phyloP scores from a whole-genome alignment of 2,329 filamentous ascomycete species.

The Leptodontidium sp. region DNA sequence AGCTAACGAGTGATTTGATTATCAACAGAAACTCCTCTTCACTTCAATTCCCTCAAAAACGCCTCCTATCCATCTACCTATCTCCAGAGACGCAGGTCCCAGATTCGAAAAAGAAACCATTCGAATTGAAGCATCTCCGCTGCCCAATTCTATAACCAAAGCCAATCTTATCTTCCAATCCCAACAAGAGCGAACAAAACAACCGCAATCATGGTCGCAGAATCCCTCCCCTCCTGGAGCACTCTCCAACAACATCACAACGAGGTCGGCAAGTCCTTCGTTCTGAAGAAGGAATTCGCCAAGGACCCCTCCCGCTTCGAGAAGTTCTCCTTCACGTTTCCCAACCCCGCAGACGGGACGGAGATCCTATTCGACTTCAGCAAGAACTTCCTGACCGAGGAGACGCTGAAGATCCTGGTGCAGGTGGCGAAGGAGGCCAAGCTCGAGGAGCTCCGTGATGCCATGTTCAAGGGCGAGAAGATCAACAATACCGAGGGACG shows the following conservation, averaged over 20 bases:
- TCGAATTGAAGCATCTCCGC: constrained; percentile 24
- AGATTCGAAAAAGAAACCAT: constrained; percentile 30
- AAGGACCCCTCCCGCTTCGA: constrained; percentile 87
- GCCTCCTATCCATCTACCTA: background rate
- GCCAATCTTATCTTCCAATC: background rate
- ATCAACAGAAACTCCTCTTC: constrained; percentile 13
- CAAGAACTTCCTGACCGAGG: constrained; percentile 97
- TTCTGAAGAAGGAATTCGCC: constrained; percentile 92
- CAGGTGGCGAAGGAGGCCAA: constrained; percentile 92
- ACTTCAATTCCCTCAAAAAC: background rate
- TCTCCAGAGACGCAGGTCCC: constrained; percentile 32
- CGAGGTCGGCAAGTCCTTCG: constrained; percentile 84
- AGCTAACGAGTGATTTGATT: constrained; percentile 26
- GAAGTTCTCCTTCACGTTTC: constrained; percentile 88
- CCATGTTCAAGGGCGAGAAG: constrained; percentile 97
- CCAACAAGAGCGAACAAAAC: background rate
- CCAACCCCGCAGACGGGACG: constrained; percentile 76
- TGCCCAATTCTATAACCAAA: constrained; percentile 9
- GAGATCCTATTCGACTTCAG: constrained; percentile 98
- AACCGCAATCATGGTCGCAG: constrained; percentile 72
- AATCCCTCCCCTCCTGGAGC: constrained; percentile 87
- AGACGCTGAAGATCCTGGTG: constrained; percentile 86
- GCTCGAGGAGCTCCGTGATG: constrained; percentile 92
- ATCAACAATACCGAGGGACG: constrained; percentile 99
- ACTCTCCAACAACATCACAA: constrained; percentile 91